phyloP scores from a whole-genome alignment of 2,329 filamentous ascomycete species.

The Fusarium tanahbumbuense region DNA sequence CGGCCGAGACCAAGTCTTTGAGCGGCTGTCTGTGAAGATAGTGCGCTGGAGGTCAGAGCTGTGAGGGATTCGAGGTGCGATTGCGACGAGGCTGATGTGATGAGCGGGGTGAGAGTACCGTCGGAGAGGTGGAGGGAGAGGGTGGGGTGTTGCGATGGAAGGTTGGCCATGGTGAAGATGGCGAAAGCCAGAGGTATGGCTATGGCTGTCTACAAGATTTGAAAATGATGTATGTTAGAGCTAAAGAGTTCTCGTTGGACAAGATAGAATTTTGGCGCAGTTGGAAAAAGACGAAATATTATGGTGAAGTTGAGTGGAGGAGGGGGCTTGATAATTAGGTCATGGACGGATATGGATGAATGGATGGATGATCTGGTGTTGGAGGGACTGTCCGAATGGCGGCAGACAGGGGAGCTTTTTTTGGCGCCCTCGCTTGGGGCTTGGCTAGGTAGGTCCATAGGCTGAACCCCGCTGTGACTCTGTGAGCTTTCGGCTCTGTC shows the following conservation, averaged over 20 bases:
- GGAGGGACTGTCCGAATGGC: conserved; percentile 4
- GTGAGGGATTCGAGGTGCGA: conserved; percentile 63
- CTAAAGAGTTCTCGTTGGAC: background rate
- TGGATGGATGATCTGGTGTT: conserved; percentile 29
- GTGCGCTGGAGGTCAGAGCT: conserved; percentile 63
- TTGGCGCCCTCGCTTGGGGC: conserved; percentile 28
- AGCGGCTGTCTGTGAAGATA: conserved; percentile 65
- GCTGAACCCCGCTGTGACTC: conserved; percentile 29
- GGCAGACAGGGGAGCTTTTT: conserved; percentile 25
- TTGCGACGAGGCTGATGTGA: conserved; percentile 62
- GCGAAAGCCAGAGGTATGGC: conserved; percentile 10
- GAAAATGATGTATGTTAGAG: background rate
- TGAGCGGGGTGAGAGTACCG: conserved; percentile 66
- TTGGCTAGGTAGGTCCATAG: conserved; percentile 13
- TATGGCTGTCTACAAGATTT: background rate
- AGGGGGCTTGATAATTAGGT: conserved; percentile 27
- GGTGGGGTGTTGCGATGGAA: conserved; percentile 62
- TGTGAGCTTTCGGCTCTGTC: conserved; percentile 24
- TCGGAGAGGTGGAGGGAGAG: conserved; percentile 69
- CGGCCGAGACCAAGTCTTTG: conserved; percentile 64
- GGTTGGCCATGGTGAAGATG: conserved; percentile 50
- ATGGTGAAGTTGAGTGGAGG: conserved; percentile 27
- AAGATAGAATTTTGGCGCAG: conserved; percentile 6
- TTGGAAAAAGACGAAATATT: conserved; percentile 16
- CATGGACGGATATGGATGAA: conserved; percentile 23